Base-by-base conservation (phyloP, 2,329 filamentous ascomycete species). In the Phyllosticta ampelicida region DNA sequence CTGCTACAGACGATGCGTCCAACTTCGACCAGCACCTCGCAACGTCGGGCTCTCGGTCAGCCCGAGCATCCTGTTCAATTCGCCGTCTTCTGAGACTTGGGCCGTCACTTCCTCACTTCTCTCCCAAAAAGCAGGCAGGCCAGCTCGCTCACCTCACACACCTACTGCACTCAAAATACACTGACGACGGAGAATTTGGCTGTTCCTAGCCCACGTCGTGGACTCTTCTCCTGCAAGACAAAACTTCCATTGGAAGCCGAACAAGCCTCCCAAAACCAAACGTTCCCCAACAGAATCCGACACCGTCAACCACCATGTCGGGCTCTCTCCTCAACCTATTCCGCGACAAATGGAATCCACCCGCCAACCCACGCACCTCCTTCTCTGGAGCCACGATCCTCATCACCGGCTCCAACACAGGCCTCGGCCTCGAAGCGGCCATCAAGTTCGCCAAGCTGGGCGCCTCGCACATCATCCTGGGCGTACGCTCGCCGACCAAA, bases 341-440 rank as follows among this genome's bases (percentile, higher is more conserved):
- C 48, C 51, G 48, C 16, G 56, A 54, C 56, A 59, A 59, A 19
- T 59, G 56, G 56, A 53, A 51, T 21, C 52, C 56, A 26, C 56
- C 56, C 3, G 21, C 23, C 56, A 52, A 59, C 51, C 65, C 74
- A 50, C 62, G 62, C 13, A 60, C 55, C 21, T 63, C 64, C 5
- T 68, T 66, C 16, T 56, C 54, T 1, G 72, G 70, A 26, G 69
- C 75, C 55, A 75, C 74, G 0, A 65, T 75, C 59, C 70, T 79
- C 51, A 70, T 79, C 1, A 80, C 78, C 0, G 77, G 78, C 51
- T 71, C 75, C 2, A 79, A 79, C 56, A 66, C 69, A 6, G 77
- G 77, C 1, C 70, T 80, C 0, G 77, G 78, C 13, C 69, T 72
- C 51, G 75, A 79, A 65, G 73, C 76, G 9, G 72, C 74, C 1